phyloP scores from a whole-genome alignment of 148 eudicot genomes.

The Salicornia ramosissima region DNA sequence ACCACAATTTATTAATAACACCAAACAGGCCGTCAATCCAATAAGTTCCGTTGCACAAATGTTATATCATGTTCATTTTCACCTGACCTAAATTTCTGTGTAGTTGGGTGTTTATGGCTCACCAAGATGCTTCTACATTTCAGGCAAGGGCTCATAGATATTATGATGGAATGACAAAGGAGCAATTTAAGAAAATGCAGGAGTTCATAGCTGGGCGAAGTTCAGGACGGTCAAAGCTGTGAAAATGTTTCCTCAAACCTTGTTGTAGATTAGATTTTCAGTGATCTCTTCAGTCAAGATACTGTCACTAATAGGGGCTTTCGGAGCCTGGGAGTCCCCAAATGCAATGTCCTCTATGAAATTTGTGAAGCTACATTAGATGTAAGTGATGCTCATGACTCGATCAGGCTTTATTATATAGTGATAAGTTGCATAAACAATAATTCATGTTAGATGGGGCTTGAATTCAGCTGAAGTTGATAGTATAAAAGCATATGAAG shows the following conservation, averaged over 20 bases:
- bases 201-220: slow-evolving; percentile 77
- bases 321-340: background rate
- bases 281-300: background rate
- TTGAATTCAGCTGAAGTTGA: too few relatives aligned
- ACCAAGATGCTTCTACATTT: slow-evolving; percentile 11
- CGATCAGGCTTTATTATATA: too few relatives aligned
- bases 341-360: too few relatives aligned
- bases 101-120: background rate
- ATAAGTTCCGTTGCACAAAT: too few relatives aligned
- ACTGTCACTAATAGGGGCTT: too few relatives aligned
- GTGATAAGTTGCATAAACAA: too few relatives aligned
- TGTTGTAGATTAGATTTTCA: background rate
- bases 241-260: background rate
- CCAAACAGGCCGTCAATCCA: too few relatives aligned
- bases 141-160: slow-evolving; percentile 84
- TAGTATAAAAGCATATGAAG: too few relatives aligned
- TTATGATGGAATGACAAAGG: slow-evolving; percentile 81
- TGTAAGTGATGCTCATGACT: too few relatives aligned
- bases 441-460: too few relatives aligned
- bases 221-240: slow-evolving; percentile 43
- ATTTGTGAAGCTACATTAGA: too few relatives aligned
- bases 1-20: too few relatives aligned
- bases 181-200: slow-evolving; percentile 94
- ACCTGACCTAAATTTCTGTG: background rate
- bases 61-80: background rate